Evolutionary conservation across 306 rosid species (phyloP).

Genomic region (Rubus idaeus): DNA sequence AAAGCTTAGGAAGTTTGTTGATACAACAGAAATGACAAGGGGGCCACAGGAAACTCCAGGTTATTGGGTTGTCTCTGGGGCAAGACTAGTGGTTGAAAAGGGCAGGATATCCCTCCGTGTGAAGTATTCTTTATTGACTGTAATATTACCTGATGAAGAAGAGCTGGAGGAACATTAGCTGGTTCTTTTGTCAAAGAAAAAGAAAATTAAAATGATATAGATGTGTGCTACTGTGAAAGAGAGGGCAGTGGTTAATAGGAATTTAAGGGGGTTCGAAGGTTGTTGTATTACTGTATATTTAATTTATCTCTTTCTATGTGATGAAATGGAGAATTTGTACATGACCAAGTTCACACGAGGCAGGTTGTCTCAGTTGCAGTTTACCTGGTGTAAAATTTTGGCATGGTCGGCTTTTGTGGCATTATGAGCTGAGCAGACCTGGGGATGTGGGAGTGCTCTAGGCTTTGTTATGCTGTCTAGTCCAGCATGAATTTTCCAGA

Average conservation of each 20-base stretch:
- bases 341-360: background rate
- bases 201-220: background rate
- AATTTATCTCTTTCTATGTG: background rate
- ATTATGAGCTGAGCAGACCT: background rate
- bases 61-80: constrained; percentile 97
- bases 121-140: constrained; percentile 78
- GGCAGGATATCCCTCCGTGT: constrained; percentile 81
- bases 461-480: background rate
- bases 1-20: constrained; percentile 85
- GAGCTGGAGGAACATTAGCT: constrained; percentile 53
- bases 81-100: constrained; percentile 84
- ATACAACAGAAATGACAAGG: constrained; percentile 88
- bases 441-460: background rate
- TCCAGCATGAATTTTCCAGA: background rate
- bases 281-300: constrained; percentile 5
- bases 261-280: background rate
- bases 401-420: background rate
- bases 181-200: constrained; percentile 7
- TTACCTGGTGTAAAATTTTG: constrained; percentile 2
- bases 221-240: background rate
- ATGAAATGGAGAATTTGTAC: background rate
- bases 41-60: constrained; percentile 97
- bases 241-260: background rate
- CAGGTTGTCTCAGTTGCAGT: too few relatives aligned
- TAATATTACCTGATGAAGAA: constrained; percentile 69